Evolutionary conservation across 768 basidiomycete species (phyloP).

Genomic region (Mycena latifolia): DNA sequence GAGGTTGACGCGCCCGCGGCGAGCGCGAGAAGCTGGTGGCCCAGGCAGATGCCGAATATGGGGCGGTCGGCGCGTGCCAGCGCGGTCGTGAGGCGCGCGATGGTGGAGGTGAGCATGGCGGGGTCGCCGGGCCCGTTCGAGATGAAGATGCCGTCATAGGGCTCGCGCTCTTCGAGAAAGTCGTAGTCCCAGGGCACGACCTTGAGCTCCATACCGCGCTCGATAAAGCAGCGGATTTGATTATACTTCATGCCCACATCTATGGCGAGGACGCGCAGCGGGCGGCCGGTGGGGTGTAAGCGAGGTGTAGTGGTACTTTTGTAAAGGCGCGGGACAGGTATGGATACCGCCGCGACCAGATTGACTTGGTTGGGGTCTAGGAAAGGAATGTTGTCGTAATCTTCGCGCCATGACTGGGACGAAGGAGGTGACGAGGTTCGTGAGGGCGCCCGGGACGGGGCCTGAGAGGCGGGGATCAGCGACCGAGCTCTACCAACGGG

Average conservation of each 20-base stretch:
- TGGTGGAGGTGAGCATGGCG: slow-evolving; percentile 81
- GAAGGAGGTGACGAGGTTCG: slow-evolving; percentile 67
- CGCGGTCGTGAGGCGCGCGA: slow-evolving; percentile 72
- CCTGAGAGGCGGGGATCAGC: slow-evolving; percentile 41
- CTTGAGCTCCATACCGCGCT: slow-evolving; percentile 94
- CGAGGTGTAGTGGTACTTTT: slow-evolving; percentile 66
- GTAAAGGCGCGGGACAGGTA: slow-evolving; percentile 75
- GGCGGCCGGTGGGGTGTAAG: slow-evolving; percentile 83
- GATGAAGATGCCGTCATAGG: slow-evolving; percentile 95
- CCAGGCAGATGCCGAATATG: slow-evolving; percentile 98
- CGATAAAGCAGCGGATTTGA: slow-evolving; percentile 95
- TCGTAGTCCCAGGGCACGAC: slow-evolving; percentile 99
- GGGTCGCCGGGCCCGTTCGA: slow-evolving; percentile 99
- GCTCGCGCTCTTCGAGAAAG: slow-evolving; percentile 81
- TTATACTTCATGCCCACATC: slow-evolving; percentile 99
- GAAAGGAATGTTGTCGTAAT: slow-evolving; percentile 87
- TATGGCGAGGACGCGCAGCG: slow-evolving; percentile 87
- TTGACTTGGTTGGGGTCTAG: slow-evolving; percentile 90
- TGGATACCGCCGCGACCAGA: slow-evolving; percentile 92
- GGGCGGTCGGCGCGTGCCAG: slow-evolving; percentile 84
- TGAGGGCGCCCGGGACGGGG: slow-evolving; percentile 54
- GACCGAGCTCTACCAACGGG: slow-evolving; percentile 51
- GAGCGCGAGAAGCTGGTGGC: slow-evolving; percentile 95
- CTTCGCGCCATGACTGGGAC: slow-evolving; percentile 79
- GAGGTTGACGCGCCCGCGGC: slow-evolving; percentile 95